Conservation (phyloP, 352 stramenopile genomes). For the Globisporangium camurandrum region DNA sequence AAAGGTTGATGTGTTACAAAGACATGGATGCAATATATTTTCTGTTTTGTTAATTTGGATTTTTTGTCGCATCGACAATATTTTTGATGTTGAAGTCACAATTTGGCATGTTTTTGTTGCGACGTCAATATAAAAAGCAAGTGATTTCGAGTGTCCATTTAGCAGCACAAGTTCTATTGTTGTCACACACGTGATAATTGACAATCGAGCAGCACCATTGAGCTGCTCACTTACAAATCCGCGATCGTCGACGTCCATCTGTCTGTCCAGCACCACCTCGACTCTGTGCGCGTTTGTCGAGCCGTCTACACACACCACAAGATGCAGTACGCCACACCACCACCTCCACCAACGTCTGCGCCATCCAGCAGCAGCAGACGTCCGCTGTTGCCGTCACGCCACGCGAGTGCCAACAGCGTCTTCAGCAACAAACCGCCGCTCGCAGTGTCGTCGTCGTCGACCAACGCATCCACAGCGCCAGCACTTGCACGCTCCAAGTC, state of each 20-base stretch:
- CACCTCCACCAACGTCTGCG: neutral
- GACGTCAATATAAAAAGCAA: neutral
- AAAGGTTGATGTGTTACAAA: too few relatives aligned
- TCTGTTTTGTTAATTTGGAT: too few relatives aligned
- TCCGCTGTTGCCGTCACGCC: constrained; percentile 1
- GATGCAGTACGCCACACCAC: constrained; percentile 5
- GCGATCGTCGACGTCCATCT: too few relatives aligned
- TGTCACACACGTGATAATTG: too few relatives aligned
- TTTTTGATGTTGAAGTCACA: neutral
- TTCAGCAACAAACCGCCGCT: constrained; percentile 10
- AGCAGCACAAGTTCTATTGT: too few relatives aligned
- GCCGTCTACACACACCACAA: neutral
- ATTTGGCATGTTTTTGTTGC: neutral
- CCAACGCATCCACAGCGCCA: neutral
- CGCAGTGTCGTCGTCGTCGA: neutral
- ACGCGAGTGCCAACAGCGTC: neutral
- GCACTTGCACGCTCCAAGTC: neutral
- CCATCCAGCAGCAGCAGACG: neutral
- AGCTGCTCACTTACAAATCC: too few relatives aligned
- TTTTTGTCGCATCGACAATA: too few relatives aligned
- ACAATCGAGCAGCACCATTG: too few relatives aligned
- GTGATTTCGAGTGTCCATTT: neutral
- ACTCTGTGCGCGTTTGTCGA: too few relatives aligned
- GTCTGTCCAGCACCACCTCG: too few relatives aligned
- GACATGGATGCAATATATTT: neutral